phyloP scores from a whole-genome alignment of 73 alveolate species.

The Tetrahymena borealis region DNA sequence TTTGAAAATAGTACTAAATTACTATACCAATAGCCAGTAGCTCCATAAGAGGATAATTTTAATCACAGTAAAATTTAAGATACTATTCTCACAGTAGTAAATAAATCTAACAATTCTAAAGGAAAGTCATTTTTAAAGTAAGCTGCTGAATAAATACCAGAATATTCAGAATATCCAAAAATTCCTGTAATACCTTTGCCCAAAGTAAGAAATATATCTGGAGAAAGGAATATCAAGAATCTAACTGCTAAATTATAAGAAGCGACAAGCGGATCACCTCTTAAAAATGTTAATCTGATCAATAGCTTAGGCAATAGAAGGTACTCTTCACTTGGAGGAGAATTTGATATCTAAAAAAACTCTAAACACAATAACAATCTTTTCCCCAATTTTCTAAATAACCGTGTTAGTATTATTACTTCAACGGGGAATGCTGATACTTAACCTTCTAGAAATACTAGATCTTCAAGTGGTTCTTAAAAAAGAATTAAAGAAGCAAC shows the following conservation, averaged over 20 bases:
- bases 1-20: not conserved
- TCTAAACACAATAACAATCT: not conserved
- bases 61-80: not conserved
- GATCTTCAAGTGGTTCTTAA: not conserved
- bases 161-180: too few relatives aligned
- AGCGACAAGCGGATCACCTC: not conserved
- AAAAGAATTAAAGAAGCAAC: not conserved
- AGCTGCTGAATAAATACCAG: not conserved
- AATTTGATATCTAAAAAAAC: not conserved
- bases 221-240: not conserved
- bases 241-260: not conserved
- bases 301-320: not conserved
- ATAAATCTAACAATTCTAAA: not conserved
- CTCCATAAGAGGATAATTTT: not conserved
- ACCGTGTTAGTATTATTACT: not conserved
- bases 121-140: not conserved
- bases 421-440: not conserved
- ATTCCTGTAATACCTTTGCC: too few relatives aligned
- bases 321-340: not conserved
- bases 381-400: not conserved
- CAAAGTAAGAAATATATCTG: not conserved
- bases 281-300: not conserved
- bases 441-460: not conserved
- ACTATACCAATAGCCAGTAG: not conserved
- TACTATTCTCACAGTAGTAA: not conserved